Evolutionary conservation across 495 filamentous ascomycete species (phyloP), one percentile per base, ranked within the genome.

Genomic region (Neurospora tetraspora): DNA sequence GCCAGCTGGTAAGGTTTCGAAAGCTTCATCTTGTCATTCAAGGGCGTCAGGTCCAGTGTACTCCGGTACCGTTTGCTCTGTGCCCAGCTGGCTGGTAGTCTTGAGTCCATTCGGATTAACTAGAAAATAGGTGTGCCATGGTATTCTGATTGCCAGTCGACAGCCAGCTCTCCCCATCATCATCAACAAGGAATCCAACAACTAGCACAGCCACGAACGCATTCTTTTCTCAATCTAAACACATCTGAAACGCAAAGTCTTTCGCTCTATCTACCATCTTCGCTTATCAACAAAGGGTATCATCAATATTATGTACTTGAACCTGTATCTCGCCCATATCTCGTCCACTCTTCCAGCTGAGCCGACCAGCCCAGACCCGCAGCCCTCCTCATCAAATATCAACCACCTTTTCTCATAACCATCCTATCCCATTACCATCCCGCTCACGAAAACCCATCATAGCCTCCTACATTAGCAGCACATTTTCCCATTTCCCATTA

Each of bases 221-320:
- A 31, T 18, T 61, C 2, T 1, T 6, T 4, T 34, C 6, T 16
- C 53, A 2, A 61, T 1, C 1, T 20, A 3, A 18, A 34, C 3
- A 6, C 6, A 8, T 16, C 2, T 1, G 1, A 9, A 61, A 61
- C 27, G 0, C 27, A 18, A 31, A 7, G 12, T 34, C 23, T 61
- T 61, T 34, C 53, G 53, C 53, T 61, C 53, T 18, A 61, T 61
- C 53, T 61, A 61, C 53, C 53, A 61, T 61, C 53, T 61, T 61
- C 53, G 53, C 53, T 61, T 61, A 61, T 61, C 53, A 61, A 61
- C 53, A 61, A 61, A 61, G 53, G 53, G 53, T 61, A 61, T 61
- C 53, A 61, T 61, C 27, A 18, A 34, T 34, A 61, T 34, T 61
- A 61, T 61, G 53, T 61, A 61, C 53, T 34, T 61, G 27, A 61